Conservation (phyloP, 1,284 basidiomycete species). For the Cryptococcus sp. region DNA sequence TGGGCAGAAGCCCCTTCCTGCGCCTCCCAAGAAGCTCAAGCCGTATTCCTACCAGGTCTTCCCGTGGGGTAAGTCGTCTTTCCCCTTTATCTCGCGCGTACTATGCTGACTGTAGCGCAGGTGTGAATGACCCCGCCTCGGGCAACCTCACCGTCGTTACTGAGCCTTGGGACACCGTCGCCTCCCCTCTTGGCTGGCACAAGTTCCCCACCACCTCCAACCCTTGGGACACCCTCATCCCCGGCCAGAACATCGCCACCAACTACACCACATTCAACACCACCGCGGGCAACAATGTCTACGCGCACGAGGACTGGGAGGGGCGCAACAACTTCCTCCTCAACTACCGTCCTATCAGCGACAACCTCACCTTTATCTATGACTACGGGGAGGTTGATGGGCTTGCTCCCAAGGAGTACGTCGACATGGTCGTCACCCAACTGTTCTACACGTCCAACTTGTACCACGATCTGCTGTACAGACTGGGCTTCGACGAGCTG, state of each 20-base stretch:
- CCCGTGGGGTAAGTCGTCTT: constrained; percentile 43
- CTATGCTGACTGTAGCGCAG: constrained; percentile 11
- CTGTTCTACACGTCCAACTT: constrained; percentile 90
- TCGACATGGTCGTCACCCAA: constrained; percentile 81
- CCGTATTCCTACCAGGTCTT: constrained; percentile 47
- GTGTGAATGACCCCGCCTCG: constrained; percentile 46
- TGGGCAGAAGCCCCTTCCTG: constrained; percentile 47
- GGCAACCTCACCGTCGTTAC: constrained; percentile 44
- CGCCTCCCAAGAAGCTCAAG: constrained; percentile 27
- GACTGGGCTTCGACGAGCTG: constrained; percentile 84
- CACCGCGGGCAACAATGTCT: constrained; percentile 85
- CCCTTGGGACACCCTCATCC: constrained; percentile 39
- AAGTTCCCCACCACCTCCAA: constrained; percentile 50
- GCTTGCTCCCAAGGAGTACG: constrained; percentile 61
- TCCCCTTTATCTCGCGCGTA: not conserved
- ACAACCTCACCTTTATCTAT: constrained; percentile 63
- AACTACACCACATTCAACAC: constrained; percentile 63
- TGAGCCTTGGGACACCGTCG: constrained; percentile 66
- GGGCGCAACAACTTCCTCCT: constrained; percentile 68
- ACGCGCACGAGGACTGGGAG: constrained; percentile 59
- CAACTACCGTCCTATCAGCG: constrained; percentile 74
- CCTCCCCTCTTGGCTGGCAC: constrained; percentile 89
- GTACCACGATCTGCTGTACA: constrained; percentile 55
- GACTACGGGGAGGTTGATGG: constrained; percentile 57
- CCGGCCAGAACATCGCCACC: constrained; percentile 36